These are phyloP conservation scores for Hydnomerulius pinastri DNA, from an alignment of 768 basidiomycete species.

Conservation along the genomic window DNA sequence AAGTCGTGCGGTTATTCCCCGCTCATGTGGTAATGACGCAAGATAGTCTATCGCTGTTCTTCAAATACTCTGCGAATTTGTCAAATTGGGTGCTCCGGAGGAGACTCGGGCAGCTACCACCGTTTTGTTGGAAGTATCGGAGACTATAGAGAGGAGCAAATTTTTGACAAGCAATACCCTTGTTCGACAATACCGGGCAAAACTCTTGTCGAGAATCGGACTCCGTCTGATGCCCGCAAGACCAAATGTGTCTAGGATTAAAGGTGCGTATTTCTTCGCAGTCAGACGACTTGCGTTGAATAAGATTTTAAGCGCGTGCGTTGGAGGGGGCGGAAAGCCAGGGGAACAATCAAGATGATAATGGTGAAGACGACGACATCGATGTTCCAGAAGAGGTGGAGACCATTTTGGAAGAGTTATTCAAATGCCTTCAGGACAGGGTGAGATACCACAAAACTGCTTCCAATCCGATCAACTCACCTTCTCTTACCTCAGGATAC, in stretches of 20 bases:
- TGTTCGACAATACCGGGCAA: constrained; percentile 67
- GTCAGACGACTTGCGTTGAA: not conserved
- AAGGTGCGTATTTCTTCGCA: constrained; percentile 36
- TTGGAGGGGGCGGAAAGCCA: constrained; percentile 19
- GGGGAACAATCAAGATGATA: constrained; percentile 12
- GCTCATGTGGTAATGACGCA: constrained; percentile 1
- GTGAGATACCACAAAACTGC: constrained; percentile 42
- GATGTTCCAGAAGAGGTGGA: constrained; percentile 85
- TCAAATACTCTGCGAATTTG: constrained; percentile 69
- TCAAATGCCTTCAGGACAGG: constrained; percentile 77
- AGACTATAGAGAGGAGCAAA: constrained; percentile 41
- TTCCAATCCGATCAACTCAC: not conserved
- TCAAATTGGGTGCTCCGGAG: constrained; percentile 61
- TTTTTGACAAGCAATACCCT: constrained; percentile 57
- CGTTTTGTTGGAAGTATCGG: constrained; percentile 47
- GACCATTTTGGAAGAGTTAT: constrained; percentile 65
- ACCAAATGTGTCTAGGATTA: constrained; percentile 36
- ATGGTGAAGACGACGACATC: constrained; percentile 43
- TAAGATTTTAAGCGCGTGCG: constrained; percentile 31
- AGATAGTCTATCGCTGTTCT: constrained; percentile 66
- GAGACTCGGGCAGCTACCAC: constrained; percentile 47
- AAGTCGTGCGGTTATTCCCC: constrained; percentile 16
- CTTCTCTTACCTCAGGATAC: constrained; percentile 72
- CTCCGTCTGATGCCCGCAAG: constrained; percentile 60
- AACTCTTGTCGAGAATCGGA: constrained; percentile 67